Conservation (phyloP, 345 rosid genomes). For the Arabidopsis arenosa region DNA sequence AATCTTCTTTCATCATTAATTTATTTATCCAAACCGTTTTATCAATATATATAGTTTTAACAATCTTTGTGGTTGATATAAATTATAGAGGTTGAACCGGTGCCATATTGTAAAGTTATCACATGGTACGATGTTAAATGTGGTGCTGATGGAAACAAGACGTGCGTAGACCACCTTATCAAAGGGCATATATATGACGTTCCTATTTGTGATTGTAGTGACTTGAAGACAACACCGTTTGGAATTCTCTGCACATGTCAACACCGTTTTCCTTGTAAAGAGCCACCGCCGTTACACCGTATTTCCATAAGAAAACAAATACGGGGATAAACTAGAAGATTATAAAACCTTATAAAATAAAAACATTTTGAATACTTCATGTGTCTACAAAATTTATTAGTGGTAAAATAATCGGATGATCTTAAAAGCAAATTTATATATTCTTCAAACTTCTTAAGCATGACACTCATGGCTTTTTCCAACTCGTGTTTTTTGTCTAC, state of each 20-base stretch:
- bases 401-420: too few relatives aligned
- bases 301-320: not conserved
- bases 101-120: not conserved
- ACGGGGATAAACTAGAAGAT: not conserved
- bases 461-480: too few relatives aligned
- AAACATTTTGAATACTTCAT: too few relatives aligned
- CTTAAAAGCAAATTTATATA: too few relatives aligned
- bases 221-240: not conserved
- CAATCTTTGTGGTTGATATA: not conserved
- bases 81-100: not conserved
- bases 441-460: too few relatives aligned
- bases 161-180: not conserved
- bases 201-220: conserved; percentile 8
- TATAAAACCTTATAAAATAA: not conserved
- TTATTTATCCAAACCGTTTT: not conserved
- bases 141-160: conserved; percentile 14
- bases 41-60: not conserved
- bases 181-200: not conserved
- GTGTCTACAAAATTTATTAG: not conserved
- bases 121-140: not conserved
- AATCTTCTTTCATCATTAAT: not conserved
- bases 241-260: not conserved
- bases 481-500: too few relatives aligned
- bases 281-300: not conserved
- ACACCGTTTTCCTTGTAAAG: not conserved